These are phyloP conservation scores for Clohesyomyces aquaticus DNA, from an alignment of 495 filamentous ascomycete genomes.

Conservation along the genomic window DNA sequence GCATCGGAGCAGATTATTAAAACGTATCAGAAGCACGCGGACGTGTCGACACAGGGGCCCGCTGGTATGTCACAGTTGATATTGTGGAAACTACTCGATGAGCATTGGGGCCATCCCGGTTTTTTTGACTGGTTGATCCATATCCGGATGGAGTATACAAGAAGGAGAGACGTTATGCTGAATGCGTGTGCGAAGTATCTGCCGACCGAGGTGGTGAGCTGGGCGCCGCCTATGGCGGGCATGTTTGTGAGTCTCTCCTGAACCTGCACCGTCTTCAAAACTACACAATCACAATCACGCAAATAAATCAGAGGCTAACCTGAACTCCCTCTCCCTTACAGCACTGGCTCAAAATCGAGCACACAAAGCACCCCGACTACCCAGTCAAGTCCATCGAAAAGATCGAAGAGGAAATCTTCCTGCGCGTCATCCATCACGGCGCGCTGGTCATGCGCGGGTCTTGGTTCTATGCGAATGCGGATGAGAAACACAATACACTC, in stretches of 20 bases:
- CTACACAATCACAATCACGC: conserved; percentile 7
- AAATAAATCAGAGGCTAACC: background rate
- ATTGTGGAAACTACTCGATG: conserved; percentile 87
- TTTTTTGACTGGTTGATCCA: conserved; percentile 89
- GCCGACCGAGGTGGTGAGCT: conserved; percentile 76
- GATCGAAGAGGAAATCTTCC: conserved; percentile 86
- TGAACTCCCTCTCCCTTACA: conserved; percentile 47
- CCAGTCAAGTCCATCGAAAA: conserved; percentile 59
- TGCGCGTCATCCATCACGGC: conserved; percentile 66
- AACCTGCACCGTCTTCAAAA: no score
- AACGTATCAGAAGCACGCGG: conserved; percentile 74
- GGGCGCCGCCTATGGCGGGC: conserved; percentile 82
- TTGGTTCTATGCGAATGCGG: conserved; percentile 78
- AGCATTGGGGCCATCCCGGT: conserved; percentile 91
- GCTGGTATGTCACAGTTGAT: conserved; percentile 80
- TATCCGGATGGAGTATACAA: conserved; percentile 80
- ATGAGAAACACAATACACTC: conserved; percentile 56
- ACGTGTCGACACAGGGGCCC: conserved; percentile 80
- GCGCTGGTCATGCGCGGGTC: conserved; percentile 80
- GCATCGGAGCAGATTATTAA: conserved; percentile 83
- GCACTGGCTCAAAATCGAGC: conserved; percentile 83
- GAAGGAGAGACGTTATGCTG: conserved; percentile 74
- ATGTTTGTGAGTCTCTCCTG: conserved; percentile 69
- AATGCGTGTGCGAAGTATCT: conserved; percentile 80
- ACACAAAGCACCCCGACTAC: conserved; percentile 67